phyloP scores from a whole-genome alignment of 2,329 filamentous ascomycete species.

The Monosporascus sp. region DNA sequence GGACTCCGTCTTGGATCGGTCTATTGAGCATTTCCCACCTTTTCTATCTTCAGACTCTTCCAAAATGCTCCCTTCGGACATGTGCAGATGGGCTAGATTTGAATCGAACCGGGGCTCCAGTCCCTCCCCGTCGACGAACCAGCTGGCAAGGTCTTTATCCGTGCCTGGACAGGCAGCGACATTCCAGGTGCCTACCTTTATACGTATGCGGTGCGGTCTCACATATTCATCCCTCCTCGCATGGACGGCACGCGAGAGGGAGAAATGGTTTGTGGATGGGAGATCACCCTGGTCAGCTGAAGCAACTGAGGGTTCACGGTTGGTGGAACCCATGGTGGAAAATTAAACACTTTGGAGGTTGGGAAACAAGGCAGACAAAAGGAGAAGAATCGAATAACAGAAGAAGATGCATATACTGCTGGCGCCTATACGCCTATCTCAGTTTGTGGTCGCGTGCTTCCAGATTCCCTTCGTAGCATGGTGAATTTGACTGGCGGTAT shows the following conservation, averaged over 20 bases:
- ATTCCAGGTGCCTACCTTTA: slow-evolving; percentile 96
- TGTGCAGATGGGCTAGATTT: slow-evolving; percentile 50
- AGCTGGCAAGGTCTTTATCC: slow-evolving; percentile 79
- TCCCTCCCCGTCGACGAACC: slow-evolving; percentile 79
- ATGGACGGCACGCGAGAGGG: slow-evolving; percentile 61
- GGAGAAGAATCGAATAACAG: background rate
- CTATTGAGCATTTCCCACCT: slow-evolving; percentile 9
- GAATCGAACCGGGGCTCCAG: slow-evolving; percentile 60
- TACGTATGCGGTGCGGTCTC: slow-evolving; percentile 64
- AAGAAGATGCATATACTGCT: background rate
- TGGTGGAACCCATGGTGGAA: slow-evolving; percentile 19
- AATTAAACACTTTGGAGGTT: background rate
- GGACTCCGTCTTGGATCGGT: background rate
- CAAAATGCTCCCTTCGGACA: slow-evolving; percentile 35
- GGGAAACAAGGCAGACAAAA: background rate
- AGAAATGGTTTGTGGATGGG: slow-evolving; percentile 43
- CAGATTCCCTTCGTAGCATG: slow-evolving; percentile 6
- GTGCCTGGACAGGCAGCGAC: slow-evolving; percentile 79
- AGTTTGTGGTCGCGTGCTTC: slow-evolving; percentile 11
- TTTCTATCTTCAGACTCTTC: slow-evolving; percentile 12
- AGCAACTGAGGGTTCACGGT: slow-evolving; percentile 23
- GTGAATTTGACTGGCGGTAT: slow-evolving; percentile 1
- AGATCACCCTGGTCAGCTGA: slow-evolving; percentile 41
- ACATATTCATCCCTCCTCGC: slow-evolving; percentile 76
- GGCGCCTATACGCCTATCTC: slow-evolving; percentile 13